Base-by-base conservation (phyloP, 495 filamentous ascomycete genomes). In the Cercophora samala region DNA sequence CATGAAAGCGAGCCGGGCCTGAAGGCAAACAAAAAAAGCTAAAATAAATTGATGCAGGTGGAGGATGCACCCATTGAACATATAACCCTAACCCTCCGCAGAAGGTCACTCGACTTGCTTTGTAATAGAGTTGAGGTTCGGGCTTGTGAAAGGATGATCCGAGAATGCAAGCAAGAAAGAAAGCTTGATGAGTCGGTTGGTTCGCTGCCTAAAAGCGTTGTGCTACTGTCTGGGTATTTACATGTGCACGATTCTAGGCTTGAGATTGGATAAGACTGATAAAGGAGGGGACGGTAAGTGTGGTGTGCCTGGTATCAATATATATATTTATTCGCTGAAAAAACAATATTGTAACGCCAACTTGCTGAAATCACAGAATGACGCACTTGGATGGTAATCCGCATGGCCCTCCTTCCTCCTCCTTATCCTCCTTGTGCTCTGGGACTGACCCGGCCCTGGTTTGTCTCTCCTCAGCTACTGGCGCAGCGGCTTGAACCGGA, bases 371-470 rank as follows among this genome's bases (percentile, higher is more conserved):
- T 67, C 65, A 70, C 23, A 65, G 32, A 21, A 70, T 65, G 23
- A 65, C 63, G 51, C 70, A 72, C 25, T 72, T 72, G 4, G 60
- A 56, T 24, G 68, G 70, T 15, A 72, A 25, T 5, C 70, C 70
- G 22, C 70, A 69, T 26, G 55, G 62, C 2, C 65, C 68, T 37
- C 23, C 68, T 66, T 68, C 66, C 64, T 24, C 65, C 51, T 37
- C 68, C 66, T 68, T 68, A 63, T 24, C 65, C 22, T 68, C 65
- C 56, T 69, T 65, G 1, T 26, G 8, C 37, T 42, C 25, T 37
- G 22, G 51, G 22, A 18, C 11, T n/a, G 18, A 19, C 60, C 53
- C 60, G 26, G 5, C 54, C 52, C 59, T 42, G 42, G 32, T 13
- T 24, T 15, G 18, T 5, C 18, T 29, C 19, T 15, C 13, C 58